Conservation (phyloP, 2,329 filamentous ascomycete genomes). For the Thelonectria rubi region DNA sequence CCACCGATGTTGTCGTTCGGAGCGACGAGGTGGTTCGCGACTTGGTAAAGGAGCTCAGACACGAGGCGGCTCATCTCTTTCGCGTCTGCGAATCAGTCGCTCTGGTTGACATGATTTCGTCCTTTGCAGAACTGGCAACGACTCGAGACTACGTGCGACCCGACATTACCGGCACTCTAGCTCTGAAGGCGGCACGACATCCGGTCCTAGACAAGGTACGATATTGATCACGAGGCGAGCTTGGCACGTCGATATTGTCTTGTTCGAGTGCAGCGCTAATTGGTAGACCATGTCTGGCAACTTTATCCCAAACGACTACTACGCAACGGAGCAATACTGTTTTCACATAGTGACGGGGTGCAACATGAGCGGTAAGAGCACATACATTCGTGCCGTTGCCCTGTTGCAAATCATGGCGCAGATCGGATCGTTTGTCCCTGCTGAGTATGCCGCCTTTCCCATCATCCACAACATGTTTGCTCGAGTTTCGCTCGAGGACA, state of each 20-base stretch:
- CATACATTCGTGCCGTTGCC: slow-evolving; percentile 87
- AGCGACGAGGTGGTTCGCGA: slow-evolving; percentile 80
- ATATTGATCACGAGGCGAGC: no score
- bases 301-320: slow-evolving; percentile 91
- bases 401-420: slow-evolving; percentile 93
- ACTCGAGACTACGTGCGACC: slow-evolving; percentile 69
- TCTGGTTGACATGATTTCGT: slow-evolving; percentile 84
- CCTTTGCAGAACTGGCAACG: slow-evolving; percentile 79
- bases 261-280: slow-evolving; percentile 17
- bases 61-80: slow-evolving; percentile 78
- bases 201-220: slow-evolving; percentile 76
- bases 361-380: slow-evolving; percentile 99
- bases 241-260: no score
- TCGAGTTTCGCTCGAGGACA: slow-evolving; percentile 85
- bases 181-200: slow-evolving; percentile 78
- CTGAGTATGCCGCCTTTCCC: slow-evolving; percentile 81
- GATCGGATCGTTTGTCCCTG: slow-evolving; percentile 89
- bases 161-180: slow-evolving; percentile 72
- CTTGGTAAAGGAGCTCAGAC: slow-evolving; percentile 76
- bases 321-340: slow-evolving; percentile 78
- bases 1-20: slow-evolving; percentile 83
- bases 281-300: slow-evolving; percentile 66
- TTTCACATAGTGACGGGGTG: slow-evolving; percentile 96
- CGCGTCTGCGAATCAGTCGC: slow-evolving; percentile 86
- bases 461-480: slow-evolving; percentile 87